phyloP scores from a whole-genome alignment of 2,329 filamentous ascomycete genomes.

The Colletotrichum sp. region DNA sequence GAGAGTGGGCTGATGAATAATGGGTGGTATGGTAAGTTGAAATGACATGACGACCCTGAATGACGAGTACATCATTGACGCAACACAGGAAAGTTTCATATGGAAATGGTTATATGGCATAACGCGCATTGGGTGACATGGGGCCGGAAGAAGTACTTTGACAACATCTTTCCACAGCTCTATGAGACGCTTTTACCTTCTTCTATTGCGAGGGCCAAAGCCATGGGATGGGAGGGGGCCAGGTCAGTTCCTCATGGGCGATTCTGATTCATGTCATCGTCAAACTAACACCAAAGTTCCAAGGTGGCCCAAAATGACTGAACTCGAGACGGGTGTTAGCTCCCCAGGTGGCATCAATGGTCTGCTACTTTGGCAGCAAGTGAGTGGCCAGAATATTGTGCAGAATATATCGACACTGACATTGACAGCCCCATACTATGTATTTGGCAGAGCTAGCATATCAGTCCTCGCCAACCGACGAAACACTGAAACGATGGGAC shows the following conservation, averaged over 20 bases:
- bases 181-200: slow-evolving; percentile 24
- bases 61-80: neutral
- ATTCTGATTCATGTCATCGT: too few relatives aligned
- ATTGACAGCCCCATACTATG: slow-evolving; percentile 54
- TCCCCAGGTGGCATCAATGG: slow-evolving; percentile 63
- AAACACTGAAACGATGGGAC: slow-evolving; percentile 59
- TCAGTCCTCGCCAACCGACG: slow-evolving; percentile 26
- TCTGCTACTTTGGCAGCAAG: slow-evolving; percentile 66
- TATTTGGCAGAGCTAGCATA: slow-evolving; percentile 60
- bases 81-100: slow-evolving; percentile 38
- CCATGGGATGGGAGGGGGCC: slow-evolving; percentile 34
- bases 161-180: slow-evolving; percentile 37
- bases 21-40: slow-evolving; percentile 45
- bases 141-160: slow-evolving; percentile 40
- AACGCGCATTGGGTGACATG: slow-evolving; percentile 44
- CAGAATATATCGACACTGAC: neutral
- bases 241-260: too few relatives aligned
- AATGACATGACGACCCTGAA: fast-evolving
- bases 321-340: slow-evolving; percentile 31
- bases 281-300: neutral
- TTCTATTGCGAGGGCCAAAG: slow-evolving; percentile 29
- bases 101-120: slow-evolving; percentile 51
- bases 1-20: slow-evolving; percentile 46
- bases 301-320: slow-evolving; percentile 59
- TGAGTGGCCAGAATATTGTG: neutral